Base-by-base conservation (phyloP, 2,329 filamentous ascomycete genomes). In the Neopestalotiopsis sp. region DNA sequence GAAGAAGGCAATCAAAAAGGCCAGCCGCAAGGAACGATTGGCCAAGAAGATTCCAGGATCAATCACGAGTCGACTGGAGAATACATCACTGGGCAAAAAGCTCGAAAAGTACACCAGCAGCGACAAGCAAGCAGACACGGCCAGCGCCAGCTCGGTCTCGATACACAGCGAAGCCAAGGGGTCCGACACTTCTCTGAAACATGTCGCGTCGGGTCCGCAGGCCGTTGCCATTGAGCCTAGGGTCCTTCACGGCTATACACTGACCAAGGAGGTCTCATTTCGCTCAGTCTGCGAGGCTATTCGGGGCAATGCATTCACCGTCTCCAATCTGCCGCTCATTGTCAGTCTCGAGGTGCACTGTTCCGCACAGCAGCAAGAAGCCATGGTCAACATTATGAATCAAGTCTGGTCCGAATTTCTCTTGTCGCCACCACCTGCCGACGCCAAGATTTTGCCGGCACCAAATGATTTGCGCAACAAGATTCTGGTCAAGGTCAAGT, bases 321-420 rank as follows among this genome's bases (percentile, higher is more conserved):
- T 85, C 4, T 91, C 89, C 24, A 91, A 95, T 70, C 83, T 97
- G 20, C 96, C 96, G 0, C 84, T 99, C n/a, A 95, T 98, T 69
- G 92, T 98, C 74, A 97, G 94, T 76, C 86, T 99, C 40, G 96
- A 99, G 80, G 94, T 98, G 0, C 96, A 98, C 82, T 94, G 94
- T 72, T 86, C 85, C 71, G 81, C 89, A 0, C 87, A 91, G 68
- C 96, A 99, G 80, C 96, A 99, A 79, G 88, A 92, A 72, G 87
- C 91, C 69, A 98, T 98, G 94, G 94, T 97, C 4, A 87, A 92
- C 70, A 97, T 98, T 75, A 98, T 99, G 90, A 87, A 90, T 71
- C 89, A 97, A 70, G 89, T 89, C 32, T 99, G 94, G 94, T 85
- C 85, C n/a, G 91, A 86, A 0, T 84, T 91, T 69, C 84, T 98